A percentile compares a stretch with the other conserved stretches of the same genome.
phyloP scores from a whole-genome alignment of 768 basidiomycete genomes.

The Tricholoma terreum region DNA sequence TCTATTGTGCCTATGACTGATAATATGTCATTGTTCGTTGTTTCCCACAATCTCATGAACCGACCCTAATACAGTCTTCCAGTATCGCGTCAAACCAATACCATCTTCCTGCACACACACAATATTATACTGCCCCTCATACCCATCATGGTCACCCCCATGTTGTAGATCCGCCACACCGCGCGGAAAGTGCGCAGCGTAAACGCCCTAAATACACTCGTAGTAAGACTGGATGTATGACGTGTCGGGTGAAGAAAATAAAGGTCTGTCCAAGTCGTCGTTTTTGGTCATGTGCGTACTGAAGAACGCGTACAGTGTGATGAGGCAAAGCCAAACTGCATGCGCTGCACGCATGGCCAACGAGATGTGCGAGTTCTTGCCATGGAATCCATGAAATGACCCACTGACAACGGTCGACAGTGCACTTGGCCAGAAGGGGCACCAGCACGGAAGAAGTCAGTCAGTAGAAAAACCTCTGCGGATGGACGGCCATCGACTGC shows the following conservation, averaged over 20 bases:
- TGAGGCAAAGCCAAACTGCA: conserved; percentile 84
- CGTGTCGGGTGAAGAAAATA: conserved; percentile 92
- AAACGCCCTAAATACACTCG: conserved; percentile 92
- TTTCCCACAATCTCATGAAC: conserved; percentile 10
- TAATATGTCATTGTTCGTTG: conserved; percentile 53
- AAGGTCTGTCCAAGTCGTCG: conserved; percentile 56
- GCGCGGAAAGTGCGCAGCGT: conserved; percentile 51
- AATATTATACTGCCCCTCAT: conserved; percentile 39
- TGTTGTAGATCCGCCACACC: conserved; percentile 44
- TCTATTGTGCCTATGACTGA: conserved; percentile 48
- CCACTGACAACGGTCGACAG: conserved; percentile 32
- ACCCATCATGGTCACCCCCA: conserved; percentile 45
- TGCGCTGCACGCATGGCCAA: conserved; percentile 82
- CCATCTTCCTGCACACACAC: conserved; percentile 32
- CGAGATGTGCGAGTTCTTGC: conserved; percentile 60
- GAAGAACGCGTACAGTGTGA: conserved; percentile 60
- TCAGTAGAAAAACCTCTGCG: conserved; percentile 52
- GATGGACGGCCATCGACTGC: conserved; percentile 72
- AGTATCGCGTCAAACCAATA: conserved; percentile 35
- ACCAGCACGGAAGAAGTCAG: conserved; percentile 66
- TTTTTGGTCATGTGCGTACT: neutral
- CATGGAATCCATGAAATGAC: neutral
- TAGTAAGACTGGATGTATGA: conserved; percentile 92
- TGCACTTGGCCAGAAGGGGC: conserved; percentile 84
- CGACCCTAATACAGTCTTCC: conserved; percentile 27